Evolutionary conservation across 192 early-diverging fungal genomes (phyloP), one percentile per base, ranked within the genome.

Genomic region (Coemansia sp.): DNA sequence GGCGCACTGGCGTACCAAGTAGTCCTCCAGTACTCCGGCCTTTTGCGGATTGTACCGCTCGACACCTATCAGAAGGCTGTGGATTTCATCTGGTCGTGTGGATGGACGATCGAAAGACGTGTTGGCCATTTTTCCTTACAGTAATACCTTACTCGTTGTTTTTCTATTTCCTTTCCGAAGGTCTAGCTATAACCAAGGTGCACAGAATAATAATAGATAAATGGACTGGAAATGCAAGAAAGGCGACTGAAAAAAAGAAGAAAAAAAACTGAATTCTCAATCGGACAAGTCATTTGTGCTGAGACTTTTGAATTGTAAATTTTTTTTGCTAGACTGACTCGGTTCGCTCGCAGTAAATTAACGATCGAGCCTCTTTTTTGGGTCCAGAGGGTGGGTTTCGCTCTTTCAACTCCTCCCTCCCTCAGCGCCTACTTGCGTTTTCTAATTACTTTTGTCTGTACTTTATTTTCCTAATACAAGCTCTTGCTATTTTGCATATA

Each of bases 21-120:
- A 96, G 44, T 87, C 88, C 75, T 98, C 93, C 8, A 96, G 84
- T 23, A 92, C 84, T 38, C 88, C 85, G 58, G 93, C 85, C 72
- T 95, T 96, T 63, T 92, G 88, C 35, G 92, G 91, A 83, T 98
- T 95, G 91, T 98, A 96, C 69, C 92, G 87, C 77, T 94, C 92
- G 38, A 94, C 90, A 49, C 89, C 90, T 35, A 89, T 89, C 18
- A 94, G 87, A 51, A 94, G 78, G 20, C 78, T 84, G 69, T 92
- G 87, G 68, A 94, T 92, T 57, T 89, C 85, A 52, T 92, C 89
- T 39, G 91, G 90, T 59, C 92, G 89, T 12, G 72, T 69, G 1
- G 60, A 18, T 15, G 76, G 81, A 35, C 78, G 78, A 14, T 60
- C 67, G 60, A 81, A 81, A 26, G 73, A 81, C 14, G 69, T 53